A percentile compares a stretch with the other conserved stretches of the same genome.
Conservation (phyloP, 2,329 filamentous ascomycete species). For the Rutstroemia sp. region DNA sequence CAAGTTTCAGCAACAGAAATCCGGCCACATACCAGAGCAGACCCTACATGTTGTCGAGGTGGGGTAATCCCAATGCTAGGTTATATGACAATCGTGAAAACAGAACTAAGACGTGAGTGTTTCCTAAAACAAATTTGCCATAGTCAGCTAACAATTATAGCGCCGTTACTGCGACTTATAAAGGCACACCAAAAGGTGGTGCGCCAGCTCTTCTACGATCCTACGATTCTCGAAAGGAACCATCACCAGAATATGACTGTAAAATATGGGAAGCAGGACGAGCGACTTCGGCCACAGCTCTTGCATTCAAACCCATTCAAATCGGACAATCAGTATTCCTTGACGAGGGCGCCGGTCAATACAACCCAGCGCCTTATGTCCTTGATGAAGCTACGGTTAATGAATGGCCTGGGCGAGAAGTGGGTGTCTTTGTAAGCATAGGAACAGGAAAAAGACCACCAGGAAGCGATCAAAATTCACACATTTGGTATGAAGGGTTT, state of each 20-base stretch:
- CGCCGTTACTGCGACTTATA: slow-evolving; percentile 84
- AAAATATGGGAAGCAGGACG: slow-evolving; percentile 96
- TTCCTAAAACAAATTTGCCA: not conserved
- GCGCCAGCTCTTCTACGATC: slow-evolving; percentile 74
- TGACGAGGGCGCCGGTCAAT: slow-evolving; percentile 85
- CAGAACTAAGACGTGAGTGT: slow-evolving; percentile 78
- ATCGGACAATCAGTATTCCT: slow-evolving; percentile 92
- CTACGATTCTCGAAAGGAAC: slow-evolving; percentile 90
- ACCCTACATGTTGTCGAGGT: slow-evolving; percentile 46
- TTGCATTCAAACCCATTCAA: slow-evolving; percentile 93
- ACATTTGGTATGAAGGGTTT: slow-evolving; percentile 91
- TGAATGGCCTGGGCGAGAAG: slow-evolving; percentile 89
- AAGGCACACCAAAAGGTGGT: slow-evolving; percentile 64
- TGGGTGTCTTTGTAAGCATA: slow-evolving; percentile 86
- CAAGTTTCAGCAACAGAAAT: slow-evolving; percentile 69
- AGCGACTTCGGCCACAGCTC: slow-evolving; percentile 82
- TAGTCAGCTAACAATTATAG: slow-evolving; percentile 40
- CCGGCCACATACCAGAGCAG: slow-evolving; percentile 48
- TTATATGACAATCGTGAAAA: slow-evolving; percentile 85
- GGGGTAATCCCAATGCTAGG: slow-evolving; percentile 75
- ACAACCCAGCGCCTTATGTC: slow-evolving; percentile 79
- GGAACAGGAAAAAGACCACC: slow-evolving; percentile 84
- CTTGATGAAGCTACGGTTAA: slow-evolving; percentile 88
- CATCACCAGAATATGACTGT: slow-evolving; percentile 84
- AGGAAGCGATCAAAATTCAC: slow-evolving; percentile 58